These are phyloP conservation scores for Candida sakaeoensis DNA, from an alignment of 805 yeast genomes.

Conservation along the genomic window DNA sequence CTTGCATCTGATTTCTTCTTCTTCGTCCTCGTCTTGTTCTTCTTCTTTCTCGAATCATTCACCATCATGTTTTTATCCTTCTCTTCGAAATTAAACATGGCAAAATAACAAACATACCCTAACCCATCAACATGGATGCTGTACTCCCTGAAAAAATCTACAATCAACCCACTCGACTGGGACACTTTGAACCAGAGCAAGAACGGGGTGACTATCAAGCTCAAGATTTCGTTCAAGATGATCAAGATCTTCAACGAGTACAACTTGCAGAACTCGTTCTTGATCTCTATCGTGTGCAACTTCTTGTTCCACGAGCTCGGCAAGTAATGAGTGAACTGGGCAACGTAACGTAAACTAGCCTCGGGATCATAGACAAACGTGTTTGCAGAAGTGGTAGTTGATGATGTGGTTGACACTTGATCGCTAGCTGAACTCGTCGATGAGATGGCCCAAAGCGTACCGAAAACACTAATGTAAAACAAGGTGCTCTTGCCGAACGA, in stretches of 20 bases:
- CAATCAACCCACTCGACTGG: constrained; percentile 63
- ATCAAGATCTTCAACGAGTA: constrained; percentile 72
- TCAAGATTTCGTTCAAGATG: constrained; percentile 72
- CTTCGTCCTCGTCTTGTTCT: constrained; percentile 19
- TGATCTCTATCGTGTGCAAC: constrained; percentile 81
- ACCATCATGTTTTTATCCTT: constrained; percentile 47
- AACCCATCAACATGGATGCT: constrained; percentile 90
- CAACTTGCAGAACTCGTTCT: constrained; percentile 72
- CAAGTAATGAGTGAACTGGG: constrained; percentile 84
- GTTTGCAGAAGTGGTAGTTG: constrained; percentile 13
- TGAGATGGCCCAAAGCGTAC: constrained; percentile 83
- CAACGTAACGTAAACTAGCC: constrained; percentile 71
- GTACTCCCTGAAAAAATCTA: constrained; percentile 88
- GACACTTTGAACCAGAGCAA: constrained; percentile 85
- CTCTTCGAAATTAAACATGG: constrained; percentile 81
- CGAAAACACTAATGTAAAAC: constrained; percentile 84
- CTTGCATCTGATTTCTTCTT: constrained; percentile 14
- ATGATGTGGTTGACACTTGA: too few species aligned
- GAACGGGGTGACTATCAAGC: constrained; percentile 82
- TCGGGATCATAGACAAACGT: constrained; percentile 85
- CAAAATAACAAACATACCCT: constrained; percentile 92
- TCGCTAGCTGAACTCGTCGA: too few species aligned
- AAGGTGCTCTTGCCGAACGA: constrained; percentile 76
- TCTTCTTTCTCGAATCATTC: too few species aligned
- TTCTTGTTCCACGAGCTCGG: constrained; percentile 85